A percentile compares a stretch with the other conserved stretches of the same genome.
Conservation (phyloP, 257 asterid species). For the Rhazya stricta region DNA sequence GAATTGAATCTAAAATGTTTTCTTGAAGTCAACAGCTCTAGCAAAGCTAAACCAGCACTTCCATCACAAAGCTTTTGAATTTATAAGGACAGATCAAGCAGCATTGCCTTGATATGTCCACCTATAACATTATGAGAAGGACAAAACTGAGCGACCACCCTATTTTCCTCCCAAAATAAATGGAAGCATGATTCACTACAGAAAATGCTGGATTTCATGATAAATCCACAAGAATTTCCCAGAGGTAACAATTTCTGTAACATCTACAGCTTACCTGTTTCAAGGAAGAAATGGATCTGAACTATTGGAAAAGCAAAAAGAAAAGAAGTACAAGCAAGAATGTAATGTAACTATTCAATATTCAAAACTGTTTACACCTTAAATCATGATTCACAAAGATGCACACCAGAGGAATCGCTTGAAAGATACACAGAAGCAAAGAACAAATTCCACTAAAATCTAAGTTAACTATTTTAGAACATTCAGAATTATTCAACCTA, state of each 20-base stretch:
- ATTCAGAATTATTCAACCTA: not conserved
- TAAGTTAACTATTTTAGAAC: not conserved
- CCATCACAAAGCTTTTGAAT: no score
- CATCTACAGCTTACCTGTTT: not conserved
- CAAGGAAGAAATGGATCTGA: not conserved
- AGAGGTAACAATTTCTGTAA: not conserved
- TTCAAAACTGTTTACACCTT: not conserved
- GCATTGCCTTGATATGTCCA: no score
- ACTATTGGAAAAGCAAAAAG: not conserved
- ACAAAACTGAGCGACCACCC: not conserved
- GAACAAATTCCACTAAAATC: no score
- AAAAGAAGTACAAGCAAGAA: not conserved
- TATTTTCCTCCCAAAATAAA: slow-evolving; percentile 1
- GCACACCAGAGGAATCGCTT: not conserved
- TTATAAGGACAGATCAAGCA: no score
- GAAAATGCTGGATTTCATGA: not conserved
- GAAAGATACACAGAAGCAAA: not conserved
- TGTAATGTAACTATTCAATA: not conserved
- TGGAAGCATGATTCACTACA: not conserved
- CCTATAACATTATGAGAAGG: no score
- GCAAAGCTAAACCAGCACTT: no score
- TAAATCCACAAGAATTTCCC: not conserved
- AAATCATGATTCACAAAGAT: not conserved
- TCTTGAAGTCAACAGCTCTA: no score
- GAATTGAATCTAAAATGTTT: no score